Base-by-base conservation (phyloP, 768 basidiomycete genomes). In the Candolleomyces efflorescens region DNA sequence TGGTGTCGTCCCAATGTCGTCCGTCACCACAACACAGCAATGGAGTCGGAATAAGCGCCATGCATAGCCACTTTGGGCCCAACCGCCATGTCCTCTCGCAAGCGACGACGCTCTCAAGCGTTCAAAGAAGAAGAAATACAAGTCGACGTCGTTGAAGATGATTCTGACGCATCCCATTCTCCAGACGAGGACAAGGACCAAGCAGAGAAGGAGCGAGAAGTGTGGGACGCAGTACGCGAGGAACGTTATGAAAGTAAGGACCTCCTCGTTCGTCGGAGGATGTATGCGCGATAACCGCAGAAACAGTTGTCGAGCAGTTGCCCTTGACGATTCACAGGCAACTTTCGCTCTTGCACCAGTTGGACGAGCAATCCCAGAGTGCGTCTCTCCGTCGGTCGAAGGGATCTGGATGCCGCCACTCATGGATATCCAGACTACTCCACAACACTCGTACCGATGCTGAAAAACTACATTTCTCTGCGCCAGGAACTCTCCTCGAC, bases 181-280 rank as follows among this genome's bases (percentile, higher is more conserved):
- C 39, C 52, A 48, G 66, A 63, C 3, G 65, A 62, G 46, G 70
- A 70, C 51, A 20, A 56, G 53, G 60, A 62, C 61, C 59, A 64
- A 61, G 46, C 66, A 22, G 77, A 81, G 63, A 84, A 80, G 67
- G 87, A 87, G 62, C 78, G 74, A 58, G 83, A 84, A 32, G 77
- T 89, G 38, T 90, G 89, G 88, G 85, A 89, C 47, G 74, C 83
- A 39, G 81, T 92, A 67, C 82, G 83, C 65, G 91, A 92, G 64
- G 88, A 92, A 59, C 83, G 90, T 63, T 85, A 84, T 68, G 91
- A 92, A 80, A 82, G 91, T 87, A 44, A 50, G 77, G n/a, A 60
- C 37, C 20, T 36, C 45, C 17, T 32, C 49, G 26, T 36, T 49
- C 15, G 5, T 37, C 48, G 38, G 18, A 39, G 45, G n/a, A n/a